Evolutionary conservation across 495 filamentous ascomycete genomes (phyloP), one percentile per base, ranked within the genome.

Genomic region (Tetracladium marchalianum): DNA sequence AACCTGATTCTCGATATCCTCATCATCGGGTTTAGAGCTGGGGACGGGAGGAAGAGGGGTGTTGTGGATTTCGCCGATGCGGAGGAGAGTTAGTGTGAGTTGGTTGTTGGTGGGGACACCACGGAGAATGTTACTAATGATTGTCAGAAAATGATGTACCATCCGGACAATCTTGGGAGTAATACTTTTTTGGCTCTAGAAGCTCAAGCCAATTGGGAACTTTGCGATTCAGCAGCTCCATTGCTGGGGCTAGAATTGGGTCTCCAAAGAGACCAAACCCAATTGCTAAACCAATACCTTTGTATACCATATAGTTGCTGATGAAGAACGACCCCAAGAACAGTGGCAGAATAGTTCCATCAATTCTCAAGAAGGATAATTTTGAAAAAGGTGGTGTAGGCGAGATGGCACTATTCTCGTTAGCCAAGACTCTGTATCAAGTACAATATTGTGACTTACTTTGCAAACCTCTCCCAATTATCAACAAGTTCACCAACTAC

Each of bases 51-150:
- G 85, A 1, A 92, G 62, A 0, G 87, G 86, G 0, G 84, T 74
- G 34, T 82, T 77, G 62, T 87, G 87, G 13, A 77, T 79, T 64
- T 92, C 87, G 43, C 87, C 85, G 41, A 88, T 78, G 37, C 87
- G 82, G 24, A 94, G 82, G 10, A 94, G 73, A 3, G 87, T 92
- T 36, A 93, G 60, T 0, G 86, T 83, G 15, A 93, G 68, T 51
- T 90, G 87, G 13, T 83, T 85, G 54, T 92, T 90, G 6, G 87
- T 92, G 0, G 87, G 87, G 34, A 87, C 76, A 12, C 81, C 84
- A 54, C 81, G 79, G 41, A 93, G 76, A 5, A 90, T 84, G 53
- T 80, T 86, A 36, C 43, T 52, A 13, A 52, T 13, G 7, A 33
- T 11, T n/a, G 15, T 43, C 33, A 43, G 41, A 15, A 41, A 12